Evolutionary conservation across 257 asterid species (phyloP).

Genomic region (Petunia secreta): DNA sequence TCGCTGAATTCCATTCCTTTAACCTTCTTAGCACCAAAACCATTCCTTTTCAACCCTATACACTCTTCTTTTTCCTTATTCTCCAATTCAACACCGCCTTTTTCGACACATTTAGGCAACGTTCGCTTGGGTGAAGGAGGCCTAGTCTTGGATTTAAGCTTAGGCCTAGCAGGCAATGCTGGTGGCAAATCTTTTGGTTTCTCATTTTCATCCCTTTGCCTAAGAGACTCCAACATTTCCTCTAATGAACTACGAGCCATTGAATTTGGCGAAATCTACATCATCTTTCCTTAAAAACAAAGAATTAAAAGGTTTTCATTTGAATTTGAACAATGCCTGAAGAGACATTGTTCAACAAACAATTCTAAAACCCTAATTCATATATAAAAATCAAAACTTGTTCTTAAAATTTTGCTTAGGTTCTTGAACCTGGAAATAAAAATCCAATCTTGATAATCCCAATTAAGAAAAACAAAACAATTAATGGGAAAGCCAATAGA

Average conservation of each 20-base stretch:
- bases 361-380: constrained; percentile 48
- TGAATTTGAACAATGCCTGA: constrained; percentile 44
- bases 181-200: constrained; percentile 77
- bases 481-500: neutral
- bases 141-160: constrained; percentile 59
- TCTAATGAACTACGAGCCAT: constrained; percentile 82
- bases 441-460: too few species aligned
- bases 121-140: constrained; percentile 65
- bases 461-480: neutral
- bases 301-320: neutral
- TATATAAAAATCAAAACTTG: constrained; percentile 19
- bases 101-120: constrained; percentile 47
- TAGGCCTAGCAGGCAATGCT: constrained; percentile 84
- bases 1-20: constrained; percentile 48
- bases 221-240: constrained; percentile 89
- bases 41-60: constrained; percentile 37
- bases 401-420: neutral
- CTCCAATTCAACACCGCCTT: constrained; percentile 36
- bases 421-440: too few species aligned
- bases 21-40: constrained; percentile 53
- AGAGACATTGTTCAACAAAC: constrained; percentile 43
- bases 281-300: constrained; percentile 40
- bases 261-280: constrained; percentile 61
- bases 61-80: constrained; percentile 34
- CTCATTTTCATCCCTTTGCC: constrained; percentile 60